These are phyloP conservation scores for Neoboletus subvelutipes DNA, from an alignment of 768 basidiomycete species.

Conservation along the genomic window DNA sequence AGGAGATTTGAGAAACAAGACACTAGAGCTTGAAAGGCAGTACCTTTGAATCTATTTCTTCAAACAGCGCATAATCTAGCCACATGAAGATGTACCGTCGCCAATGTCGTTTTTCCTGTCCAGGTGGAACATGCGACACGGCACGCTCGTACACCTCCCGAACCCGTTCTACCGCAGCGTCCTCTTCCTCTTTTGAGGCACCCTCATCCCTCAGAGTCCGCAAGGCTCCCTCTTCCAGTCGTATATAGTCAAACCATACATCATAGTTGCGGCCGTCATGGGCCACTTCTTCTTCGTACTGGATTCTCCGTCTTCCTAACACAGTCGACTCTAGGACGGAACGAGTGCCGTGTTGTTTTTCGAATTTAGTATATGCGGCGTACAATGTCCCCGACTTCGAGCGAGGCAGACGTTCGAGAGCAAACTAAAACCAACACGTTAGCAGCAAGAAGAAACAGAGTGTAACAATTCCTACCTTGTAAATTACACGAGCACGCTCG, in stretches of 20 bases:
- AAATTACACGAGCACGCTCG: conserved; percentile 94
- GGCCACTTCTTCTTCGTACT: conserved; percentile 94
- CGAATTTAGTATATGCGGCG: conserved; percentile 93
- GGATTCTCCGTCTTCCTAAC: conserved; percentile 94
- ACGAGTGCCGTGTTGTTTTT: conserved; percentile 94
- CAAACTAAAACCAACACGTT: conserved; percentile 59
- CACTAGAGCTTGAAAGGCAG: not conserved
- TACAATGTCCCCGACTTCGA: conserved; percentile 89
- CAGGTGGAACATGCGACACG: conserved; percentile 93
- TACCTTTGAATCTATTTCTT: conserved; percentile 94
- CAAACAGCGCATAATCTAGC: conserved; percentile 94
- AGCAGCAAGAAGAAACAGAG: not conserved
- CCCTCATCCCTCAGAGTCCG: conserved; percentile 75
- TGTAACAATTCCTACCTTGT: conserved; percentile 64
- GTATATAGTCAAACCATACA: conserved; percentile 95
- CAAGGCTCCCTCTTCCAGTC: conserved; percentile 88
- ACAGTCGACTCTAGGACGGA: conserved; percentile 90
- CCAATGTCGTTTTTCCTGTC: conserved; percentile 91
- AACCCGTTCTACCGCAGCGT: conserved; percentile 62
- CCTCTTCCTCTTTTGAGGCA: conserved; percentile 66
- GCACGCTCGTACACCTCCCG: conserved; percentile 95
- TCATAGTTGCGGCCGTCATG: conserved; percentile 96
- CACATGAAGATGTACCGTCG: conserved; percentile 88
- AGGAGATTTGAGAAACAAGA: not conserved
- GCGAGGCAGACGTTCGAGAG: conserved; percentile 87